A percentile compares a stretch with the other conserved stretches of the same genome.
Conservation (phyloP, 495 filamentous ascomycete genomes). For the Poronia punctata region DNA sequence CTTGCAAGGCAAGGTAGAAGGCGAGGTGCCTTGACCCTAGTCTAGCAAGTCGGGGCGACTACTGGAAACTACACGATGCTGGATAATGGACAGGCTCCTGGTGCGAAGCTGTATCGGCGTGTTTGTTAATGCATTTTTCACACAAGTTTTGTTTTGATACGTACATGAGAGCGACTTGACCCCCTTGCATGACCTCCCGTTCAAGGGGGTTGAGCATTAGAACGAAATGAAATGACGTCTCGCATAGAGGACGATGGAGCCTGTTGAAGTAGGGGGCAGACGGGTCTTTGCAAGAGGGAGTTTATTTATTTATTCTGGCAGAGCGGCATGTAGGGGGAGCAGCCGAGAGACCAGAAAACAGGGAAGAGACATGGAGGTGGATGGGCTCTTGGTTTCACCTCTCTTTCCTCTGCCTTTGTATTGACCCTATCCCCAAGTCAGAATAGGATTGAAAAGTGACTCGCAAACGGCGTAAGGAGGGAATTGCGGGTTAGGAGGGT, state of each 20-base stretch:
- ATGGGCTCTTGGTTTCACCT: slow-evolving; percentile 1
- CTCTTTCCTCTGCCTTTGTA: slow-evolving; percentile 7
- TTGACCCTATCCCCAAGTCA: slow-evolving; percentile 14
- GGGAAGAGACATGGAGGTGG: background rate
- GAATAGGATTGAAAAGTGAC: slow-evolving; percentile 6
- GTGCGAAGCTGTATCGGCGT: background rate
- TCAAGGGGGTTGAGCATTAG: slow-evolving; percentile 2
- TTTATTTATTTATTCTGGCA: too few relatives aligned
- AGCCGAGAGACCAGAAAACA: slow-evolving; percentile 1
- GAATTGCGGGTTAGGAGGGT: slow-evolving; percentile 3
- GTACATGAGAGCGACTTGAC: slow-evolving; percentile 17
- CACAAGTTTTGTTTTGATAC: slow-evolving; percentile 24
- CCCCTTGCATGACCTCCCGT: slow-evolving; percentile 5
- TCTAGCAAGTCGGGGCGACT: slow-evolving; percentile 1
- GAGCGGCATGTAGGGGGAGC: slow-evolving; percentile 1
- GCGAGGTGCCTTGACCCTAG: slow-evolving; percentile 3
- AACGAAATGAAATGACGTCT: slow-evolving; percentile 2
- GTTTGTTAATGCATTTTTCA: slow-evolving; percentile 1
- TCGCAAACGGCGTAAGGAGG: slow-evolving; percentile 10
- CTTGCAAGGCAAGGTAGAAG: slow-evolving; percentile 1
- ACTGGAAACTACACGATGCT: background rate
- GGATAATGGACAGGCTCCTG: background rate
- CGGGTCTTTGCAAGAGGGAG: slow-evolving; percentile 4
- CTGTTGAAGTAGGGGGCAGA: slow-evolving; percentile 8
- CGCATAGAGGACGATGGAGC: slow-evolving; percentile 4